Evolutionary conservation across 2,329 filamentous ascomycete species (phyloP).

Genomic region (Talaromyces sp.): DNA sequence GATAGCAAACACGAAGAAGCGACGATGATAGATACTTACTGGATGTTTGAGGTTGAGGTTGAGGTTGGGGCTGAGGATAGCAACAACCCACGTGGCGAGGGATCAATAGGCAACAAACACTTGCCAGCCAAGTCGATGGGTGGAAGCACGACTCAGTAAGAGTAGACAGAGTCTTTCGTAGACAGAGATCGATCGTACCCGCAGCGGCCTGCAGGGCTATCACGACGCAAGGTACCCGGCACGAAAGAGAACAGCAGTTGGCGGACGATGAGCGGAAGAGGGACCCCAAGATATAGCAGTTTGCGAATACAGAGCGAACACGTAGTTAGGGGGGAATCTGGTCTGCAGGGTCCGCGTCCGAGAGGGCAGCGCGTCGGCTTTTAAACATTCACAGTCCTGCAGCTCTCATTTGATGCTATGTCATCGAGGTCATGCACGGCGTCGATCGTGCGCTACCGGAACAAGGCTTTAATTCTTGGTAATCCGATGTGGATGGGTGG

Average conservation of each 20-base stretch:
- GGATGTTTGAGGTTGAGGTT: background rate
- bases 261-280: background rate
- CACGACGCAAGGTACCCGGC: background rate
- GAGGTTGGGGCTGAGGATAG: background rate
- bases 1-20: background rate
- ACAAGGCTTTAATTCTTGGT: constrained; percentile 23
- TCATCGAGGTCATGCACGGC: constrained; percentile 38
- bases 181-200: background rate
- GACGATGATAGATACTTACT: background rate
- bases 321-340: constrained; percentile 12
- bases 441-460: constrained; percentile 38
- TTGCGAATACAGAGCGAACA: constrained; percentile 14
- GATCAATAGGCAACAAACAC: background rate
- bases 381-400: constrained; percentile 25
- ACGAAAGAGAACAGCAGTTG: background rate
- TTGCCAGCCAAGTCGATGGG: background rate
- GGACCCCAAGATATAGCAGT: constrained; percentile 10
- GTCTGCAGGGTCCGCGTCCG: constrained; percentile 12
- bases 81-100: background rate
- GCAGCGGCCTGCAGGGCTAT: background rate
- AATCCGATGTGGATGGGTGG: background rate
- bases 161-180: background rate
- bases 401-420: constrained; percentile 41
- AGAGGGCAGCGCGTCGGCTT: constrained; percentile 12
- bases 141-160: background rate